Base-by-base conservation (phyloP, 371 early-diverging fungal genomes). In the Lichtheimia ramosa region DNA sequence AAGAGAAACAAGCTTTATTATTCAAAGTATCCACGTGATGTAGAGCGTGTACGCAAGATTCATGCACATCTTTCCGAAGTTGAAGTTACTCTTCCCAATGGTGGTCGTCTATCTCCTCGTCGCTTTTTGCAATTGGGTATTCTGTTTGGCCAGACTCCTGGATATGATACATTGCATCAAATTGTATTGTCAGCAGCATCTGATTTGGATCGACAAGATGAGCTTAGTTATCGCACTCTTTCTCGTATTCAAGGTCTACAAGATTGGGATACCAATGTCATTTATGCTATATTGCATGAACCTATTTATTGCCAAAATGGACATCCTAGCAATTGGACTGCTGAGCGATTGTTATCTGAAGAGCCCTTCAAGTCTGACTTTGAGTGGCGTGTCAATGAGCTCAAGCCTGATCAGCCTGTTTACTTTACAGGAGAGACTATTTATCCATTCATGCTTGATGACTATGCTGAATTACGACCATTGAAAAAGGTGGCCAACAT, bases 391-490 rank as follows among this genome's bases (percentile, higher is more conserved):
- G 62, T 77, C 46, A 73, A 81, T 18, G 64, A 74, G n/a, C 58
- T 82, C 6, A 51, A 59, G 39, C 56, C 64, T 5, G 70, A 65
- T 24, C 63, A 73, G 21, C 65, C 70, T 14, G 62, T 79, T 21
- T 56, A 73, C 56, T 81, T 81, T 25, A 75, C 77, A 21, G 91
- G 91, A 20, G 91, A 90, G 61, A 84, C 77, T 16, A 83, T 90
- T 62, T 88, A 86, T 56, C 87, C 88, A 25, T 89, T 88, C 77
- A 90, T 90, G 91, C 74, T 89, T 55, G 88, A 89, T 39, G 89
- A 90, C 57, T 89, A 83, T 62, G 76, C 82, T 4, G 86, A 87
- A 49, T 73, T 90, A 40, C 71, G 73, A 14, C 83, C 83, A 14
- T 65, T 89, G 20, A 85, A 84, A 46, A 75, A 77, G 2, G 84